phyloP scores from a whole-genome alignment of 768 basidiomycete species.

The Leccinum arenicola region DNA sequence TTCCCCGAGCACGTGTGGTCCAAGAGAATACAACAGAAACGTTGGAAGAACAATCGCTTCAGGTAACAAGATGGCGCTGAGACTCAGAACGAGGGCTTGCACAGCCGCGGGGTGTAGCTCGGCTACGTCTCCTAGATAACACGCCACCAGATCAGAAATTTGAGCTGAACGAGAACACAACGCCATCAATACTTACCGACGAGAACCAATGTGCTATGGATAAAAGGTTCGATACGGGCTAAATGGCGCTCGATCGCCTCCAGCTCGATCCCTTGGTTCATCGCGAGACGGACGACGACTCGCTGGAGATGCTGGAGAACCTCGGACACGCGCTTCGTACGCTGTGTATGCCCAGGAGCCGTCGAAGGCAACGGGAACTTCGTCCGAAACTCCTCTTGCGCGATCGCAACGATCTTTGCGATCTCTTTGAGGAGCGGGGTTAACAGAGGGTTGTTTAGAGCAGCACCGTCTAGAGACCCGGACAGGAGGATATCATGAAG shows the following conservation, averaged over 20 bases:
- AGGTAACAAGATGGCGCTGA: slow-evolving; percentile 5
- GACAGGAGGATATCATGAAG: neutral
- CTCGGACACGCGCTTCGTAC: neutral
- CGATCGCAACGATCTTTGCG: neutral
- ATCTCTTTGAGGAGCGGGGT: neutral
- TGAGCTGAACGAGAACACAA: neutral
- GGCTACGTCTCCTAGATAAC: slow-evolving; percentile 9
- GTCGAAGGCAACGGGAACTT: slow-evolving; percentile 7
- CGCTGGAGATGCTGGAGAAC: slow-evolving; percentile 1
- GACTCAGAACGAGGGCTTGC: slow-evolving; percentile 12
- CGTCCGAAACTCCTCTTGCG: slow-evolving; percentile 3
- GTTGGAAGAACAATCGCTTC: slow-evolving; percentile 11
- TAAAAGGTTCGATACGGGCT: neutral
- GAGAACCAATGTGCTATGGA: slow-evolving; percentile 6
- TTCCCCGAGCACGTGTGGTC: slow-evolving; percentile 14
- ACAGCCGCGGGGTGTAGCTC: slow-evolving; percentile 15
- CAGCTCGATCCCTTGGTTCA: neutral
- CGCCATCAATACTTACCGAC: slow-evolving; percentile 5
- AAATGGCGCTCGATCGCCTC: slow-evolving; percentile 6
- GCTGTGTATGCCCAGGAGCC: slow-evolving; percentile 12
- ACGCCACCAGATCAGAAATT: neutral
- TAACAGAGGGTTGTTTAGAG: neutral
- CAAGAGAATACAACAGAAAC: slow-evolving; percentile 14
- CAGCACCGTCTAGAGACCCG: neutral
- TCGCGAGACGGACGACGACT: neutral